phyloP scores from a whole-genome alignment of 139 green algal species.

The Cymbomonas tetramitiformis region DNA sequence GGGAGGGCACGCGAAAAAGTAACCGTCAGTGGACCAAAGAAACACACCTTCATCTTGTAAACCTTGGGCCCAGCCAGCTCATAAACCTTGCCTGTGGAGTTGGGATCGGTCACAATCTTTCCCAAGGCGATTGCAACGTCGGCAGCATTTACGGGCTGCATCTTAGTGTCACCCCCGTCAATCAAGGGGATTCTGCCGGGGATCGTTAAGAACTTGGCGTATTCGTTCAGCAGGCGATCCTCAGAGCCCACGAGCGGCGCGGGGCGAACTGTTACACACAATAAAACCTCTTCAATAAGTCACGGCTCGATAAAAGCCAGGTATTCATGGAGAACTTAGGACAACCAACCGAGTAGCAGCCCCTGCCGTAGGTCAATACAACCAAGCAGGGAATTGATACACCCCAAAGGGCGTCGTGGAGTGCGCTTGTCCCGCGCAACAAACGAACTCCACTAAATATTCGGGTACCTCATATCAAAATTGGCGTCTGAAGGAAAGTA shows the following conservation, averaged over 20 bases:
- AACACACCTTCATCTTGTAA: conserved; percentile 39
- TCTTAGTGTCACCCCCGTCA: conserved; percentile 41
- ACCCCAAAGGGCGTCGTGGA: too few relatives aligned
- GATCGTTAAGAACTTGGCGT: conserved; percentile 44
- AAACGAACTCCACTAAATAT: too few relatives aligned
- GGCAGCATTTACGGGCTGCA: conserved; percentile 50
- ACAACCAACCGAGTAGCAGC: too few relatives aligned
- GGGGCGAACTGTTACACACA: conserved; percentile 43
- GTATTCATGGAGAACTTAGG: too few relatives aligned
- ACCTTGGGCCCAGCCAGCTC: conserved; percentile 71
- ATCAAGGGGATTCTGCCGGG: conserved; percentile 53
- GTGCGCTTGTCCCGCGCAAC: too few relatives aligned
- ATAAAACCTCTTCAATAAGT: conserved; percentile 5
- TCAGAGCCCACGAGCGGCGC: conserved; percentile 71
- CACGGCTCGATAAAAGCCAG: too few relatives aligned
- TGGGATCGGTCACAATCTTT: conserved; percentile 34
- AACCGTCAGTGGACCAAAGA: too few relatives aligned
- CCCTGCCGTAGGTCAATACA: too few relatives aligned
- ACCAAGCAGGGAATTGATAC: too few relatives aligned
- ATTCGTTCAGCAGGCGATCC: conserved; percentile 77
- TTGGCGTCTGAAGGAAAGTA: too few relatives aligned
- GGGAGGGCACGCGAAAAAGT: too few relatives aligned
- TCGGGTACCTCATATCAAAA: too few relatives aligned
- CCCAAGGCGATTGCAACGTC: conserved; percentile 51
- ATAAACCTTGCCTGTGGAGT: conserved; percentile 59